Evolutionary conservation across 352 stramenopile species (phyloP).

Genomic region (Pythium aquatile): DNA sequence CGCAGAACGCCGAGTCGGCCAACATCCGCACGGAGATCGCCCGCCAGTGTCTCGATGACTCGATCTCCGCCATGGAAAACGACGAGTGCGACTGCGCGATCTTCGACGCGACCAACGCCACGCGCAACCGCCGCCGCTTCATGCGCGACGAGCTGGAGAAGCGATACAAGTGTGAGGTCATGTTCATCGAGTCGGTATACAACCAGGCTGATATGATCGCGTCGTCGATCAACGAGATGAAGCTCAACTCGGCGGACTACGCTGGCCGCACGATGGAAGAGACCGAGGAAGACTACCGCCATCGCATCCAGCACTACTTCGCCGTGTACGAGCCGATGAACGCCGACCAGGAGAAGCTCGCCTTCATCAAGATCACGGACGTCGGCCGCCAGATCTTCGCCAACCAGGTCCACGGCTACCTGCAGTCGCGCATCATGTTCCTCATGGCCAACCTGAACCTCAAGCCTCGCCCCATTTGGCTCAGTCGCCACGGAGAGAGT

Average conservation of each 20-base stretch:
- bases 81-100: constrained; percentile 78
- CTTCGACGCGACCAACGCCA: constrained; percentile 85
- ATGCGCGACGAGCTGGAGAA: constrained; percentile 50
- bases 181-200: constrained; percentile 85
- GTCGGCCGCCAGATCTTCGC: constrained; percentile 80
- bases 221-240: constrained; percentile 86
- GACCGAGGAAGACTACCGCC: constrained; percentile 70
- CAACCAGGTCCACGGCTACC: constrained; percentile 84
- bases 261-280: constrained; percentile 68
- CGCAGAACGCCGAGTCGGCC: constrained; percentile 67
- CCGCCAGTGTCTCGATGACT: constrained; percentile 69
- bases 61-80: constrained; percentile 59
- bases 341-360: constrained; percentile 47
- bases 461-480: constrained; percentile 93
- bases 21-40: constrained; percentile 69
- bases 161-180: constrained; percentile 75
- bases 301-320: constrained; percentile 79
- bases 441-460: constrained; percentile 96
- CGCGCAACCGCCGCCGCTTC: constrained; percentile 59
- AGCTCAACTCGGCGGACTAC: constrained; percentile 81
- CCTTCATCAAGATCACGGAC: constrained; percentile 84
- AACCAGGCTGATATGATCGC: constrained; percentile 69
- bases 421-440: constrained; percentile 91
- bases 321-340: constrained; percentile 67
- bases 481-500: constrained; percentile 96